Percentiles rank a stretch among this genome's conserved stretches.
Evolutionary conservation across 768 basidiomycete species (phyloP).

Genomic region (Suillus tomentosus): DNA sequence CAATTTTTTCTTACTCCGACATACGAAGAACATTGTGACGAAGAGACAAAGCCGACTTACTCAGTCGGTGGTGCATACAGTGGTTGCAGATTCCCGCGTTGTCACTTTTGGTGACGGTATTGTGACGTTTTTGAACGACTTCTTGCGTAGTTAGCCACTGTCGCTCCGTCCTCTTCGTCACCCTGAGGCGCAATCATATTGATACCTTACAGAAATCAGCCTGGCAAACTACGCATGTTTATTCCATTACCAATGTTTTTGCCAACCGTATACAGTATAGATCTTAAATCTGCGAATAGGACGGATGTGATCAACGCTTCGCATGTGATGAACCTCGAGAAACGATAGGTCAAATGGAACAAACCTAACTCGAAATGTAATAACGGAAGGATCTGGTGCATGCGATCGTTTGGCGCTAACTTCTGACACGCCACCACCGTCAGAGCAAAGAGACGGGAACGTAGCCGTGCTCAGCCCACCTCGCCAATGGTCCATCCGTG

Average conservation of each 20-base stretch:
- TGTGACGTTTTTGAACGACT: constrained; percentile 42
- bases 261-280: constrained; percentile 3
- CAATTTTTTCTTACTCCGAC: constrained; percentile 24
- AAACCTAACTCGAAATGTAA: constrained; percentile 6
- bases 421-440: not conserved
- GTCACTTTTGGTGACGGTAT: constrained; percentile 42
- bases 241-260: constrained; percentile 3
- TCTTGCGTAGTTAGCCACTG: constrained; percentile 21
- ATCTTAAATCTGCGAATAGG: constrained; percentile 7
- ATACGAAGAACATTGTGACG: constrained; percentile 38
- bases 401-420: not conserved
- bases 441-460: not conserved
- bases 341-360: constrained; percentile 1
- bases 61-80: constrained; percentile 41
- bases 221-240: constrained; percentile 8
- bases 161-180: not conserved
- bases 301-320: constrained; percentile 8
- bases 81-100: constrained; percentile 41
- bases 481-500: not conserved
- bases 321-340: constrained; percentile 1
- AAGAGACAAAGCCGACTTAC: constrained; percentile 34
- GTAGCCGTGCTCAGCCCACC: not conserved
- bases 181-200: not conserved
- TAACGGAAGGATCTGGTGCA: not conserved
- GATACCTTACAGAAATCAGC: not conserved